Evolutionary conservation across 1,139 yeast species (phyloP), one percentile per base, ranked within the genome.

Genomic region (Nematodospora anomalae): DNA sequence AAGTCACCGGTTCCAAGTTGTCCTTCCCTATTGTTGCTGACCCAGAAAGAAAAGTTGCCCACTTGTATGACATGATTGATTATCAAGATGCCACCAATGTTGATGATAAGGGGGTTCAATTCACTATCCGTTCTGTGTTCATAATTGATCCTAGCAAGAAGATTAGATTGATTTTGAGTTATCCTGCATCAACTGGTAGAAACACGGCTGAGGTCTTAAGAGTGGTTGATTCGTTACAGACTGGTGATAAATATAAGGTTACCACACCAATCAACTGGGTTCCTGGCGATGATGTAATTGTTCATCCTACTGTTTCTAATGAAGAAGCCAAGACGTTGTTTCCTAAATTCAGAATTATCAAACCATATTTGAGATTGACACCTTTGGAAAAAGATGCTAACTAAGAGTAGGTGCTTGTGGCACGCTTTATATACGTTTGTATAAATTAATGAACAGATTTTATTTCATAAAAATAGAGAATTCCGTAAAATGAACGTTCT

Each of bases 211-310:
- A 85, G 65, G 85, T 85, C 26, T 74, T 85, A 56, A 76, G 95
- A 62, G 88, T 82, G 34, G 70, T 85, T 46, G 95, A 86, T 62
- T 82, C 92, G 34, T 74, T 86, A 52, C 94, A 85, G 67, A 70
- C 77, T 39, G 82, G 85, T 52, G 94, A 85, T 62, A 73, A 72
- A 58, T 59, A 80, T 67, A 76, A 83, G 52, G 66, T 85, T 50
- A 83, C 89, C 45, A 85, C 94, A 37, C 95, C 95, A 44, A 80
- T 86, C 57, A 84, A 86, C 71, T 86, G 95, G 95, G 74, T 78
- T 49, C 85, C 84, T 41, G 95, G 95, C 51, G 84, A 85, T 51
- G 95, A 86, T 63, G 94, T 85, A 41, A 84, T 86, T 53, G 82
- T 86, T 46, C 90, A 83, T 49, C 90, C 92, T 49, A 60, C 77